Conservation (phyloP, 1,284 basidiomycete species). For the Agroathelia rolfsii region DNA sequence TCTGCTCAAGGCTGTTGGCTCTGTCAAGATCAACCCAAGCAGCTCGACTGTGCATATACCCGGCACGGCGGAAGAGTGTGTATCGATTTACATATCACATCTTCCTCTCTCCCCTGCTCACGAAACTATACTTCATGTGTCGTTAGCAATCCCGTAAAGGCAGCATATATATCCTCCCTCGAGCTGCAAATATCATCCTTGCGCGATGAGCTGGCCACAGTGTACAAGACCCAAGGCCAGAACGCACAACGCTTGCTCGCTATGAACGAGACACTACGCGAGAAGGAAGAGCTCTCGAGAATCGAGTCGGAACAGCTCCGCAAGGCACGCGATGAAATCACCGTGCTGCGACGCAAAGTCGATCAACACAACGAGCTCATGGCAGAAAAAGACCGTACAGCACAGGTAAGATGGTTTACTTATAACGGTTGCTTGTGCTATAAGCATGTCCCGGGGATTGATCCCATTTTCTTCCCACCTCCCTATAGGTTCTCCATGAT, state of each 20-base stretch:
- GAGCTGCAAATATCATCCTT: conserved; percentile 88
- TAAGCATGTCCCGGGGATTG: conserved; percentile 20
- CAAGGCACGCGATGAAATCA: conserved; percentile 64
- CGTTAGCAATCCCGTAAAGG: conserved; percentile 68
- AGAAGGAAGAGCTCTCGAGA: conserved; percentile 78
- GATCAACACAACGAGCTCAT: conserved; percentile 81
- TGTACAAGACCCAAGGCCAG: conserved; percentile 95
- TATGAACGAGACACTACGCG: conserved; percentile 89
- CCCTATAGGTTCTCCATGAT: conserved; percentile 78
- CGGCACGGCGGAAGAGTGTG: conserved; percentile 67
- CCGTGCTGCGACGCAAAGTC: conserved; percentile 60
- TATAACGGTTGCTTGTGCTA: conserved; percentile 4
- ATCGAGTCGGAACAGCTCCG: conserved; percentile 70
- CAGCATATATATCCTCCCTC: conserved; percentile 82
- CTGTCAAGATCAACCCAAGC: conserved; percentile 55
- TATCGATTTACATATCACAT: conserved; percentile 13
- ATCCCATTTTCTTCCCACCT: conserved; percentile 23
- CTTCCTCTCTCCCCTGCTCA: conserved; percentile 12
- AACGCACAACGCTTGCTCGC: conserved; percentile 87
- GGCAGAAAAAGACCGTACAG: conserved; percentile 80
- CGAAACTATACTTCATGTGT: conserved; percentile 10
- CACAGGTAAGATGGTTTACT: conserved; percentile 51
- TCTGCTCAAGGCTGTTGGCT: conserved; percentile 68
- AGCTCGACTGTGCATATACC: conserved; percentile 54
- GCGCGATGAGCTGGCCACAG: conserved; percentile 82